Percentiles rank a stretch among this genome's conserved stretches.
Evolutionary conservation across 2,329 filamentous ascomycete species (phyloP).

Genomic region (Remersonia thermophila): DNA sequence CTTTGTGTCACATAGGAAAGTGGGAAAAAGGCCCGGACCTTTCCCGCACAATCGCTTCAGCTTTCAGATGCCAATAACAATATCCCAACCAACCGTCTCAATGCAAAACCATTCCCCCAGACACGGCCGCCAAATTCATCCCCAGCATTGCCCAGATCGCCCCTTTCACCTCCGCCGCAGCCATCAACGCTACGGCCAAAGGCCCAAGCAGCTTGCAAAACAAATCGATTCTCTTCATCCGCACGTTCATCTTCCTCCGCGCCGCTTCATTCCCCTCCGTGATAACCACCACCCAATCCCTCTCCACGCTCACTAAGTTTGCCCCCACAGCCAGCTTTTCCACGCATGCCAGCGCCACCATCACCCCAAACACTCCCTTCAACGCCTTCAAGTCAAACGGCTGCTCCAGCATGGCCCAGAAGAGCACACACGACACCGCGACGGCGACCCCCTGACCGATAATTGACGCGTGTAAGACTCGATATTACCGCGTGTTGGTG

Average conservation of each 20-base stretch:
- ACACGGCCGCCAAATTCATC: conserved; percentile 34
- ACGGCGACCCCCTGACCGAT: conserved; percentile 31
- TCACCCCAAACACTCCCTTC: conserved; percentile 21
- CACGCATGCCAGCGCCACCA: conserved; percentile 46
- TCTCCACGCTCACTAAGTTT: conserved; percentile 57
- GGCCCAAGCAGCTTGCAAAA: conserved; percentile 45
- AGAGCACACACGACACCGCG: conserved; percentile 33
- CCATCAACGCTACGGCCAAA: conserved; percentile 36
- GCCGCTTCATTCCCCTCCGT: conserved; percentile 27
- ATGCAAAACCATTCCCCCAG: conserved; percentile 6
- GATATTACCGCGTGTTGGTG: too few species aligned
- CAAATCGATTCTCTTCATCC: conserved; percentile 46
- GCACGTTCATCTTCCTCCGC: conserved; percentile 31
- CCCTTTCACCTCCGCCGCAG: conserved; percentile 29
- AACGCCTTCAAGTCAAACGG: conserved; percentile 21
- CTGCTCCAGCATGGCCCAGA: conserved; percentile 25
- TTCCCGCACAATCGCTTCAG: too few species aligned
- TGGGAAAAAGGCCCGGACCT: too few species aligned
- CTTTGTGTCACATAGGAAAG: too few species aligned
- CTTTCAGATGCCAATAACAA: too few species aligned
- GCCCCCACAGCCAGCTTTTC: conserved; percentile 56
- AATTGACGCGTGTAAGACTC: conserved; percentile 42
- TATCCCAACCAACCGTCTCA: too few species aligned
- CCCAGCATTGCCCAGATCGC: conserved; percentile 36
- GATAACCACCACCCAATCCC: conserved; percentile 54